Evolutionary conservation across 441 rosid species (phyloP).

Genomic region (Croton laevigatus): DNA sequence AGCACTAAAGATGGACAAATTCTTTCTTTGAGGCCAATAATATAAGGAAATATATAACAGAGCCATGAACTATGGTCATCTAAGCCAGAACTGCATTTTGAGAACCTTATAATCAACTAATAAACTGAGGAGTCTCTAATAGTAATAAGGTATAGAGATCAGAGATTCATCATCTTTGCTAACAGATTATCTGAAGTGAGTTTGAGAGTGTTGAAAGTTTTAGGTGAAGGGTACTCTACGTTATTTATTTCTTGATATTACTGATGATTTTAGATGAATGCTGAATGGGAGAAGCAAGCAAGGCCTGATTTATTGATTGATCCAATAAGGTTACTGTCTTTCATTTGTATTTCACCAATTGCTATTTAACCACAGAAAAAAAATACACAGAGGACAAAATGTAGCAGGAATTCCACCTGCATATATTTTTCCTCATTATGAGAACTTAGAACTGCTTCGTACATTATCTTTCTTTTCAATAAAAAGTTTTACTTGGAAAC

Average conservation of each 20-base stretch:
- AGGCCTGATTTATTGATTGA: background rate
- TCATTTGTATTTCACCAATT: background rate
- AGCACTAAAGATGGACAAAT: background rate
- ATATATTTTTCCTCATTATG: background rate
- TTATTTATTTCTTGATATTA: background rate
- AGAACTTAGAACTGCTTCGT: background rate
- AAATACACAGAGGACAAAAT: background rate
- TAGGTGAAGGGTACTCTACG: background rate
- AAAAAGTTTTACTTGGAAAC: background rate
- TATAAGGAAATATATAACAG: background rate
- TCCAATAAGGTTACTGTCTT: background rate
- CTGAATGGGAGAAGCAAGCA: background rate
- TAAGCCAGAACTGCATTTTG: background rate
- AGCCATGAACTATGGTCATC: background rate
- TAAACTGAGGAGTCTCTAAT: background rate
- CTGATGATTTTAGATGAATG: background rate
- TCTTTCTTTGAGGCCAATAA: background rate
- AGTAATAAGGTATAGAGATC: background rate
- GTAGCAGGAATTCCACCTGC: too few species aligned
- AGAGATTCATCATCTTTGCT: background rate
- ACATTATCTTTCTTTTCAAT: background rate
- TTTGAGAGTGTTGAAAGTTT: background rate
- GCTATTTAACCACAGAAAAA: background rate
- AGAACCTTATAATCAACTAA: background rate
- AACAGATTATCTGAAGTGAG: background rate